A percentile compares a stretch with the other conserved stretches of the same genome.
These are phyloP conservation scores for Myxozyma sirexii DNA, from an alignment of 805 yeast genomes.

Conservation along the genomic window DNA sequence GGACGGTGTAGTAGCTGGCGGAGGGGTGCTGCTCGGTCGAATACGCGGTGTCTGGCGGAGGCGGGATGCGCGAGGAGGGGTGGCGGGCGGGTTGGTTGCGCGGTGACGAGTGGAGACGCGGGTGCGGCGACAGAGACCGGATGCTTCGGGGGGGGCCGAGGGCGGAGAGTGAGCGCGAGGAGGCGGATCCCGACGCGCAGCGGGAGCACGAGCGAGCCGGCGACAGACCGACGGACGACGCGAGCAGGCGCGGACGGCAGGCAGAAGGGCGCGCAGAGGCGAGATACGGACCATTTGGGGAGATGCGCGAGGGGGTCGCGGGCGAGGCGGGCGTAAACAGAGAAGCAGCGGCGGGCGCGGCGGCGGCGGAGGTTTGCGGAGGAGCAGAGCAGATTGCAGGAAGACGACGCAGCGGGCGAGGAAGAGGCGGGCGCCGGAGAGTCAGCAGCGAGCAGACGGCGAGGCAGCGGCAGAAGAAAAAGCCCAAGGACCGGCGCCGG, in stretches of 20 bases:
- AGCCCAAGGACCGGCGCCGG: neutral
- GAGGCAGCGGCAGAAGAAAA: neutral
- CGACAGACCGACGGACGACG: too few relatives aligned
- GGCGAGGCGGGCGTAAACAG: conserved; percentile 1
- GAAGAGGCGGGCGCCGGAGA: too few relatives aligned
- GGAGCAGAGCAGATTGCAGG: too few relatives aligned
- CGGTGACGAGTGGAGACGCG: neutral
- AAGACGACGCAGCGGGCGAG: neutral
- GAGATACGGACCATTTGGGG: neutral
- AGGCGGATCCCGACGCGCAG: neutral
- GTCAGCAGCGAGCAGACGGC: neutral
- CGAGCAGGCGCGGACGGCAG: too few relatives aligned
- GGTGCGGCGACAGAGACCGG: too few relatives aligned
- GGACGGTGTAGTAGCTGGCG: neutral
- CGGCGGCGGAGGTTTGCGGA: too few relatives aligned
- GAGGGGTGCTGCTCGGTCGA: too few relatives aligned
- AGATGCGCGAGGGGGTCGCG: neutral
- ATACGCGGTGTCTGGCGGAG: too few relatives aligned
- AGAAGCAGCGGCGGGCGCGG: neutral
- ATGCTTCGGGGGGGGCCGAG: neutral
- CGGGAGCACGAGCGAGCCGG: neutral
- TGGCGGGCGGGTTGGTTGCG: neutral
- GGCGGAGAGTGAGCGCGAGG: neutral
- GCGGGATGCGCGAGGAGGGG: neutral
- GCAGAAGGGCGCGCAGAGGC: too few relatives aligned